Percentiles rank a stretch among this genome's conserved stretches.
Evolutionary conservation across 108 stramenopile genomes (phyloP).

Genomic region (Nannochloropsis oceanica): DNA sequence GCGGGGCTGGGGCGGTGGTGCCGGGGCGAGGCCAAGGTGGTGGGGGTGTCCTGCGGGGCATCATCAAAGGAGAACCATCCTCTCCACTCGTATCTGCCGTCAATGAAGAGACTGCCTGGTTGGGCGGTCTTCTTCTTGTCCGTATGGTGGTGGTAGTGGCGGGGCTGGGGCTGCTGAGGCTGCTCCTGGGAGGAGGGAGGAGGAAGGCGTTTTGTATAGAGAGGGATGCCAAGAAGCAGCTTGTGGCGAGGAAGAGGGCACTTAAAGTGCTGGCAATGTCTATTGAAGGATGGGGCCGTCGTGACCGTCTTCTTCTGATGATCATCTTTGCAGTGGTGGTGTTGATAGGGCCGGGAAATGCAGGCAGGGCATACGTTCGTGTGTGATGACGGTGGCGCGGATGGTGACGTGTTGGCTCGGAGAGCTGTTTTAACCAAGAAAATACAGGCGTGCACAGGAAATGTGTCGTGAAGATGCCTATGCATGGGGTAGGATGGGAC

Average conservation of each 20-base stretch:
- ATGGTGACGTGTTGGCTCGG: no score
- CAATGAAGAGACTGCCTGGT: neutral
- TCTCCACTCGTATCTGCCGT: neutral
- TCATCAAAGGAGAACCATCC: neutral
- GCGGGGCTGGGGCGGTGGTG: neutral
- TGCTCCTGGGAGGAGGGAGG: neutral
- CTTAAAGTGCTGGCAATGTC: neutral
- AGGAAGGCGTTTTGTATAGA: neutral
- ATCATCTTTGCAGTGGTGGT: neutral
- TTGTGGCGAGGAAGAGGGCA: neutral
- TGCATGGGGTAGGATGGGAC: no score
- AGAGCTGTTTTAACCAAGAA: no score
- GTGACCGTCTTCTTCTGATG: neutral
- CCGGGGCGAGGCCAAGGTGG: neutral
- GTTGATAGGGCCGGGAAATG: no score
- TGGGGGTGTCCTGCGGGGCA: neutral
- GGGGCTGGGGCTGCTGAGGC: neutral
- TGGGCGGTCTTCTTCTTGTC: no score
- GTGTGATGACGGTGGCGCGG: no score
- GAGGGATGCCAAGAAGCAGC: neutral
- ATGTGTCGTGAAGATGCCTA: no score
- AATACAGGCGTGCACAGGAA: no score
- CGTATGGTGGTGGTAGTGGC: no score
- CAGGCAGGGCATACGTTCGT: no score
- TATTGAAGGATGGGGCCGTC: neutral